These are phyloP conservation scores for Pseudonectria foliicola DNA, from an alignment of 2,329 filamentous ascomycete genomes.

Conservation along the genomic window DNA sequence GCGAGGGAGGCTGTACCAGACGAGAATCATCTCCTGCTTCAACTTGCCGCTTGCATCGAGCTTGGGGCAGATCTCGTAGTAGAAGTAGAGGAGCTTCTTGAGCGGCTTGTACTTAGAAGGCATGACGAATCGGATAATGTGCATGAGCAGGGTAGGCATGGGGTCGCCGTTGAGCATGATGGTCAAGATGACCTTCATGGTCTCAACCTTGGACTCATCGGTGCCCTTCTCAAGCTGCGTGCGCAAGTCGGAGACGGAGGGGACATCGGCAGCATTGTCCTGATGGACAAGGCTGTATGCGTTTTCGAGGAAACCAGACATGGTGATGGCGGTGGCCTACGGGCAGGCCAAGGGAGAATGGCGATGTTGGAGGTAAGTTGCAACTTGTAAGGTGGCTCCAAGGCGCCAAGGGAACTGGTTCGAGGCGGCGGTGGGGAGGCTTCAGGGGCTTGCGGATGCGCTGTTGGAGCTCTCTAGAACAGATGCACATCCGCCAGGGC, in stretches of 20 bases:
- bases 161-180: slow-evolving; percentile 98
- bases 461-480: slow-evolving; percentile 14
- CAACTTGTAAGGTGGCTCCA: slow-evolving; percentile 22
- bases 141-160: slow-evolving; percentile 94
- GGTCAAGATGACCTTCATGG: slow-evolving; percentile 92
- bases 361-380: slow-evolving; percentile 16
- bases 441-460: slow-evolving; percentile 22
- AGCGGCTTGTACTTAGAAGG: slow-evolving; percentile 92
- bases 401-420: slow-evolving; percentile 18
- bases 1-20: slow-evolving; percentile 58
- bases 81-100: slow-evolving; percentile 98
- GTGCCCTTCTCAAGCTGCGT: slow-evolving; percentile 89
- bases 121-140: slow-evolving; percentile 99
- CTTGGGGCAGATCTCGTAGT: slow-evolving; percentile 98
- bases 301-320: slow-evolving; percentile 92
- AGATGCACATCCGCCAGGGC: slow-evolving; percentile 19
- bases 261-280: slow-evolving; percentile 93
- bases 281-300: slow-evolving; percentile 95
- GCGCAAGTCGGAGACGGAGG: slow-evolving; percentile 83
- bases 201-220: slow-evolving; percentile 88
- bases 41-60: slow-evolving; percentile 86
- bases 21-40: slow-evolving; percentile 99
- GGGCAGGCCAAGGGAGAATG: slow-evolving; percentile 13
- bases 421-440: slow-evolving; percentile 26
- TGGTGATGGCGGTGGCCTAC: slow-evolving; percentile 42